These are phyloP conservation scores for Yamadazyma paraphyllophila DNA, from an alignment of 805 yeast species.

Conservation along the genomic window DNA sequence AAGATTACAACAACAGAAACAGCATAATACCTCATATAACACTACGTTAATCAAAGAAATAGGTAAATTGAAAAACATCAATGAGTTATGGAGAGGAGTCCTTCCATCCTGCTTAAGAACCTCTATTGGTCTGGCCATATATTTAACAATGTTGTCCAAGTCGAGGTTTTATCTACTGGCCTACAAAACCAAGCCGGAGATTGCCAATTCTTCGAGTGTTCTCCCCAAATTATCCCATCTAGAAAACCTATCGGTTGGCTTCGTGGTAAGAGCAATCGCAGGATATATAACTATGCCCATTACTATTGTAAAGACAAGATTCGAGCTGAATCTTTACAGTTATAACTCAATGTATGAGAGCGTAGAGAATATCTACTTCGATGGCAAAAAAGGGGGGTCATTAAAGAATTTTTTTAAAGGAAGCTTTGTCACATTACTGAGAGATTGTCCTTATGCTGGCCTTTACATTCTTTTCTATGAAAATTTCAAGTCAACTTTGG, in stretches of 20 bases:
- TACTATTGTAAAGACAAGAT: constrained; percentile 85
- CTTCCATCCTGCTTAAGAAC: constrained; percentile 88
- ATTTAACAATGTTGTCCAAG: constrained; percentile 68
- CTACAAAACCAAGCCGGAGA: constrained; percentile 6
- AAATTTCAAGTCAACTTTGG: constrained; percentile 52
- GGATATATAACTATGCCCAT: constrained; percentile 94
- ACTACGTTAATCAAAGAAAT: constrained; percentile 42
- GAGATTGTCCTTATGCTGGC: constrained; percentile 98
- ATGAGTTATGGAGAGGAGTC: constrained; percentile 88
- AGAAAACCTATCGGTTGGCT: constrained; percentile 76
- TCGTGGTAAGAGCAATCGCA: constrained; percentile 71
- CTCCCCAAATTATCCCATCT: constrained; percentile 69
- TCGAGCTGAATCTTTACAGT: constrained; percentile 74
- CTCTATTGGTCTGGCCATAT: constrained; percentile 85
- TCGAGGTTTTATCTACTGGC: constrained; percentile 52
- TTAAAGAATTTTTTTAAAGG: constrained; percentile 79
- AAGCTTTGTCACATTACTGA: constrained; percentile 75
- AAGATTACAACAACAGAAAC: constrained; percentile 56
- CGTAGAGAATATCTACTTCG: constrained; percentile 49
- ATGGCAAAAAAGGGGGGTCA: constrained; percentile 29
- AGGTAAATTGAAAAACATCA: constrained; percentile 36
- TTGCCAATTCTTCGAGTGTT: constrained; percentile 11
- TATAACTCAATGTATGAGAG: constrained; percentile 68
- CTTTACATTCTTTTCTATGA: constrained; percentile 85
- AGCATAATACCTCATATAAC: constrained; percentile 17